A percentile compares a stretch with the other conserved stretches of the same genome.
These are phyloP conservation scores for Pseudonitzschia pungens DNA, from an alignment of 108 stramenopile genomes.

Conservation along the genomic window DNA sequence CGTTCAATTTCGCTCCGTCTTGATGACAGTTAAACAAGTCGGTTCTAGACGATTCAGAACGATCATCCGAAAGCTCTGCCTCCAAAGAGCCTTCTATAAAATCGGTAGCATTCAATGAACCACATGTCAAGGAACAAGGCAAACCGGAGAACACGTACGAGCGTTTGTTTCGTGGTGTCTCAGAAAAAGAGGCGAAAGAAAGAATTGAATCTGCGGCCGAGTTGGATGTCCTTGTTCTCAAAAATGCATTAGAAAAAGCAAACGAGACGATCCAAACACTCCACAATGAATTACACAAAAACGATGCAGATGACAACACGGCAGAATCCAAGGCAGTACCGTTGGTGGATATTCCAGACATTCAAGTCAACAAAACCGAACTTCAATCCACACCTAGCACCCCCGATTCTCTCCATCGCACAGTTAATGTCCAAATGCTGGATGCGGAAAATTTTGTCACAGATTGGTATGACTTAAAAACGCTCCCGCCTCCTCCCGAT, in stretches of 20 bases:
- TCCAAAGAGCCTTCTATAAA: background rate
- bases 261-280: slow-evolving; percentile 54
- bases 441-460: slow-evolving; percentile 83
- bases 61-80: slow-evolving; percentile 16
- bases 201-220: background rate
- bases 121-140: background rate
- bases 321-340: slow-evolving; percentile 40
- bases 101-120: no score
- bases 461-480: slow-evolving; percentile 68
- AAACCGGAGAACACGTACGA: slow-evolving; percentile 12
- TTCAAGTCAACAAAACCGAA: slow-evolving; percentile 17
- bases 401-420: slow-evolving; percentile 36
- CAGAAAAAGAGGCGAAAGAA: slow-evolving; percentile 15
- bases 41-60: slow-evolving; percentile 41
- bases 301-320: slow-evolving; percentile 15
- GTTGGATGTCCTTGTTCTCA: slow-evolving; percentile 23
- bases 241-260: slow-evolving; percentile 58
- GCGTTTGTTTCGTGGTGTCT: slow-evolving; percentile 28
- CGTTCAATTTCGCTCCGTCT: slow-evolving; percentile 17
- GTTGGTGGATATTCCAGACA: slow-evolving; percentile 33
- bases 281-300: slow-evolving; percentile 30
- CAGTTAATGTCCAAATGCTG: slow-evolving; percentile 75
- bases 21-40: slow-evolving; percentile 53
- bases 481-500: slow-evolving; percentile 83
- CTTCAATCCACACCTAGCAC: slow-evolving; percentile 23